Base-by-base conservation (phyloP, 352 stramenopile species). In the Phytopythium delawarense region DNA sequence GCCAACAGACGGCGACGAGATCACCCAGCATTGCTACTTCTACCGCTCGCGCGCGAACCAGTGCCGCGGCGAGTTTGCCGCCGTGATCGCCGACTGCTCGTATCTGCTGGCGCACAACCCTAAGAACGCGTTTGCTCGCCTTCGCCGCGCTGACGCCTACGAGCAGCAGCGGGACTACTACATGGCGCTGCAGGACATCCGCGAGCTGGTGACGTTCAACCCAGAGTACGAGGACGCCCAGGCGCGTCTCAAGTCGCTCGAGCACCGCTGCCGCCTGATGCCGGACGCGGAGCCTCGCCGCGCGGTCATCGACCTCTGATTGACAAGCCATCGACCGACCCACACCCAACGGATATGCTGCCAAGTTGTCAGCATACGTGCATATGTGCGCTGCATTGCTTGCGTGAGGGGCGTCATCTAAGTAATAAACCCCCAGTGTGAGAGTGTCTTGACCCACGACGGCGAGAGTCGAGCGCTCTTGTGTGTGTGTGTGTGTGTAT, bases 141-240 rank as follows among this genome's bases (percentile, higher is more conserved):
- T 87, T 9, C 75, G 77, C 59, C 72, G 77, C 37, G 77, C 77
- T 1, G 77, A 87, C 49, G 75, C 77, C 34, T 84, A 81, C 61
- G 77, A 87, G 35, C 77, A 87, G 58, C 75, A 83, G 55, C 75
- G 73, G 8, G 77, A 87, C 37, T 84, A 81, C 53, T 75, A 80
- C 48, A 77, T 81, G 73, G 77, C 77, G 39, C 61, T 87, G 7
- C 63, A 84, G 34, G 77, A 87, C 58, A 84, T 87, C 55, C 72
- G 74, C 21, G 75, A 87, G 58, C 60, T 87, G 4, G 75, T 84
- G 63, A 69, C 65, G 20, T 63, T 82, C 25, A 84, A 84, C 61
- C 77, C 77, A 16, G 71, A 87, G 48, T 87, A 82, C 50, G 67
- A 82, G 61, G 77, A 80, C 50, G 77, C 77, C 7, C 72, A 75